Conservation (phyloP, 1,284 basidiomycete genomes). For the Irpex lacteus region DNA sequence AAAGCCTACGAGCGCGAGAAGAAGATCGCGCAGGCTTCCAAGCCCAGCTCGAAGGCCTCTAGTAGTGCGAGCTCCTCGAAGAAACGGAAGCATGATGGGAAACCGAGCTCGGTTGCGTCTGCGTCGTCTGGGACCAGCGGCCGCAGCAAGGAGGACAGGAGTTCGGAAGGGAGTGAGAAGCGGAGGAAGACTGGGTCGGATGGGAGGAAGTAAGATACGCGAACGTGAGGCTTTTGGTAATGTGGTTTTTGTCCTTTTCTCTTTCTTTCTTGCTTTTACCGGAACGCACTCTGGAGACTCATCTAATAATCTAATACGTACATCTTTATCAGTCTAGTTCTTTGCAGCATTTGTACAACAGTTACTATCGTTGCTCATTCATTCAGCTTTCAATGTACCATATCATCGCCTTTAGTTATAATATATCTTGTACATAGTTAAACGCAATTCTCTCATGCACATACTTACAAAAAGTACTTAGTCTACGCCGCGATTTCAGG, state of each 20-base stretch:
- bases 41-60: not conserved
- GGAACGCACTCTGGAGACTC: not conserved
- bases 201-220: too few relatives aligned
- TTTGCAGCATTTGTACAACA: not conserved
- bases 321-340: not conserved
- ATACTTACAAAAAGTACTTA: too few relatives aligned
- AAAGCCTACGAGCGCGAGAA: constrained; percentile 1
- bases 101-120: not conserved
- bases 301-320: not conserved
- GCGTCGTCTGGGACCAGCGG: not conserved
- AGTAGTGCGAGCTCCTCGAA: not conserved
- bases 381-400: too few relatives aligned
- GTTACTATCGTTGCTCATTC: too few relatives aligned
- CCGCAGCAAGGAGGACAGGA: not conserved
- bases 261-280: too few relatives aligned
- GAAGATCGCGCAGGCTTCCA: constrained; percentile 28
- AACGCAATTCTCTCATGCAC: too few relatives aligned
- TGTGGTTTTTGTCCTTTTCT: too few relatives aligned
- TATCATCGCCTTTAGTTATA: too few relatives aligned
- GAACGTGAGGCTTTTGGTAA: too few relatives aligned
- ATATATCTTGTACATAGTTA: too few relatives aligned
- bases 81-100: not conserved
- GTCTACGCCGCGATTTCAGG: too few relatives aligned
- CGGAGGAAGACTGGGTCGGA: too few relatives aligned
- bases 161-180: not conserved